Evolutionary conservation across 352 stramenopile genomes (phyloP).

Genomic region (Aphanomyces invadans): DNA sequence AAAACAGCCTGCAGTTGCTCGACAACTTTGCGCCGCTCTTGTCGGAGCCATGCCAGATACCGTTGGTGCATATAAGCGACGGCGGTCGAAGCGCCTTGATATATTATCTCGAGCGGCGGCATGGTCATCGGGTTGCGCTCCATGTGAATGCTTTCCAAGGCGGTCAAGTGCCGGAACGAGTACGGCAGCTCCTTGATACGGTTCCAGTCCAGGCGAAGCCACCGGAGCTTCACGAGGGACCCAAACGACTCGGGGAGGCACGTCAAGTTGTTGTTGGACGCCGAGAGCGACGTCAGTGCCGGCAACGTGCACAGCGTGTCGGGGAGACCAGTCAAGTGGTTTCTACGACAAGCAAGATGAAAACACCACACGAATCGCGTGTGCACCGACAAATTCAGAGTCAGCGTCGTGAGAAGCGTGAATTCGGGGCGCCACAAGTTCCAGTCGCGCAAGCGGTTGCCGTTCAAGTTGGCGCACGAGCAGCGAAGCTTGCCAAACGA

Average conservation of each 20-base stretch:
- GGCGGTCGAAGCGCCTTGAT: conserved; percentile 38
- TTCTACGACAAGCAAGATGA: conserved; percentile 24
- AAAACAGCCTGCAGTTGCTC: conserved; percentile 42
- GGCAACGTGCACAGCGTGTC: conserved; percentile 34
- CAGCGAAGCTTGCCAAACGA: conserved; percentile 38
- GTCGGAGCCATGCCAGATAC: conserved; percentile 40
- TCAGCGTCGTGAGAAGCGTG: conserved; percentile 34
- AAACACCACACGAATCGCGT: neutral
- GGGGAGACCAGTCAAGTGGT: conserved; percentile 39
- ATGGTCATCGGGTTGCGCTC: conserved; percentile 53
- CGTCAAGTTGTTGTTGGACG: conserved; percentile 40
- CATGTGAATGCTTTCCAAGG: conserved; percentile 38
- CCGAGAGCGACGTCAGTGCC: conserved; percentile 35
- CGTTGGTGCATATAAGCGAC: conserved; percentile 50
- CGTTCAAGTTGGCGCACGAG: conserved; percentile 37
- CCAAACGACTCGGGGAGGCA: conserved; percentile 44
- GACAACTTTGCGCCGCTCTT: conserved; percentile 37
- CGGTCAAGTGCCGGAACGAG: conserved; percentile 40
- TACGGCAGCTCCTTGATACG: conserved; percentile 50
- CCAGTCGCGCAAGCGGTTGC: conserved; percentile 33
- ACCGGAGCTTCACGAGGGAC: conserved; percentile 35
- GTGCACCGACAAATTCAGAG: conserved; percentile 36
- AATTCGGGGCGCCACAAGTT: conserved; percentile 28
- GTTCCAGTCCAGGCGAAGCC: conserved; percentile 63
- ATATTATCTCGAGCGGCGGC: conserved; percentile 42